Percentiles rank a stretch among this genome's conserved stretches.
These are phyloP conservation scores for Gynochthodes officinalis DNA, from an alignment of 257 asterid species.

Conservation along the genomic window DNA sequence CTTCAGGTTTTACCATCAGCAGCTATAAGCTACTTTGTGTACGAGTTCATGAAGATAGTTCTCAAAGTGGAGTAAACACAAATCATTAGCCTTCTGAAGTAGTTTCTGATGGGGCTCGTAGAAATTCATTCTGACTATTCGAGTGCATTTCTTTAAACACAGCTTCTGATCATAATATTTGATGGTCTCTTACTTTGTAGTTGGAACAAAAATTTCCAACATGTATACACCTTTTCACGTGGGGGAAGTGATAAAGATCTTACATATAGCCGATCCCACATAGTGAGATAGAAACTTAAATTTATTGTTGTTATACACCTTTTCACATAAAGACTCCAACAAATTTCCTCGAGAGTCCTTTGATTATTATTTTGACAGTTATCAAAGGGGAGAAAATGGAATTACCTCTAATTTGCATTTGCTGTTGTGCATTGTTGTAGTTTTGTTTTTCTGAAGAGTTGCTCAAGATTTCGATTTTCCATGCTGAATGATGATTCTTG, in stretches of 20 bases:
- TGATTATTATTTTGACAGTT: background rate
- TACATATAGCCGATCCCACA: no score
- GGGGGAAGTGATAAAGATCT: no score
- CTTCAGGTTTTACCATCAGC: slow-evolving; percentile 95
- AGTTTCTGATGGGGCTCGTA: slow-evolving; percentile 14
- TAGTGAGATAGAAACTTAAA: no score
- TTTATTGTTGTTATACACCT: no score
- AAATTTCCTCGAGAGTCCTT: background rate
- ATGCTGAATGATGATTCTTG: background rate
- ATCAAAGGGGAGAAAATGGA: background rate
- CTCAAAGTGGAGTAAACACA: slow-evolving; percentile 68
- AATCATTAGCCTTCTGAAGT: slow-evolving; percentile 9
- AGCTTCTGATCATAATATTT: slow-evolving; percentile 17
- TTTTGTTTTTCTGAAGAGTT: background rate
- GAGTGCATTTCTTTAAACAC: slow-evolving; percentile 7
- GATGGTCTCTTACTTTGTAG: slow-evolving; percentile 2
- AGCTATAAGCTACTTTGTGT: slow-evolving; percentile 88
- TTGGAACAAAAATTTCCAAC: no score
- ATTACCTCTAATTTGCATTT: background rate
- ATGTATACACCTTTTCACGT: no score
- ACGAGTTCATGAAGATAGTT: slow-evolving; percentile 93
- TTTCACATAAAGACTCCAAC: background rate
- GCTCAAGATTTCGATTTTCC: background rate
- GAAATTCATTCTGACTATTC: slow-evolving; percentile 16
- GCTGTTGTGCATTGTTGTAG: background rate